Base-by-base conservation (phyloP, 2,329 filamentous ascomycete species). In the Epicoccum nigrum region DNA sequence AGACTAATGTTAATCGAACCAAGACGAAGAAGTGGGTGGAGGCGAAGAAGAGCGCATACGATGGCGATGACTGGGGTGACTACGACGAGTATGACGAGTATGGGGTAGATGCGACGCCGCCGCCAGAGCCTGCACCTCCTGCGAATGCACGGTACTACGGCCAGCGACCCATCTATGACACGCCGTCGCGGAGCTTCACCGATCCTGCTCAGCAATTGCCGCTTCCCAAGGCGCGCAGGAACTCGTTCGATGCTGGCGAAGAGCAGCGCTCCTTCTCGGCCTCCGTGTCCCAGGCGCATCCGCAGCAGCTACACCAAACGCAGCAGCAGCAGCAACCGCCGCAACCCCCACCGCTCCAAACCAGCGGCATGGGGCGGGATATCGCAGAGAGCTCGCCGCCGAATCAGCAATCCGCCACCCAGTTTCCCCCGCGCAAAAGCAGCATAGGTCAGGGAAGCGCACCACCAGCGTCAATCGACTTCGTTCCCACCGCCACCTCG, bases 11-110 rank as follows among this genome's bases (percentile, higher is more conserved):
- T 40, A 93, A 90, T 75, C 86, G 93, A 55, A 83, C 86, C 48
- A 96, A 96, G 77, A 97, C 92, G 47, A 89, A 87, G 75, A 96
- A 96, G 83, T 97, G 93, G 93, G 88, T 93, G 30, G 88, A 96
- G 66, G 93, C 93, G 28, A 93, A 92, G 73, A 81, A 85, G 51
- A 86, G 89, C 63, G 89, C 85, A 68, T 97, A 97, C 68, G 92
- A 93, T 65, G 93, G 92, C 57, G 92, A 95, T 65, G 93, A 96
- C 68, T 97, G 93, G 92, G 93, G 91, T 28, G 88, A 84, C 34
- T 78, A 77, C 56, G 79, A 81, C 58, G 81, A 82, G 40, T 81
- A 85, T 45, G 79, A 82, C 46, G 78, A 82, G 51, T 79, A 81
- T 57, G 81, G 83, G 32, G 80, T 82, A 40, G 72, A 76, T 38